Evolutionary conservation across 208 protist species (phyloP).

Genomic region (Angomonas deanei): DNA sequence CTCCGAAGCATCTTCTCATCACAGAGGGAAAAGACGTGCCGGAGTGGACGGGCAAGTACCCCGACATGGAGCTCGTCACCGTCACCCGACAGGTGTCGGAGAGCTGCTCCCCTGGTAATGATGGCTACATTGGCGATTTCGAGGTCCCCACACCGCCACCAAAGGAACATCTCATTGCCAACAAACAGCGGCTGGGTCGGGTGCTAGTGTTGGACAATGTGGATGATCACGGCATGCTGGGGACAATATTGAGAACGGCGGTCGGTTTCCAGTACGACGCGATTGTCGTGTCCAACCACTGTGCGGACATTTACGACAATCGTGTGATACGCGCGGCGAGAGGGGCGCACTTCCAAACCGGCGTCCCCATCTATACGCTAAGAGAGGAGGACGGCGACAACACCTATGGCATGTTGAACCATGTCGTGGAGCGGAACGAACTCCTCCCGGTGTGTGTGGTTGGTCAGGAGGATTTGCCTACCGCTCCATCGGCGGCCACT

Average conservation of each 20-base stretch:
- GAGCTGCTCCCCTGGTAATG: conserved; percentile 59
- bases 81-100: conserved; percentile 46
- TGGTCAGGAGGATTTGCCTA: conserved; percentile 43
- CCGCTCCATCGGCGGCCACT: conserved; percentile 1
- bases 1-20: conserved; percentile 67
- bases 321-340: conserved; percentile 79
- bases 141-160: conserved; percentile 66
- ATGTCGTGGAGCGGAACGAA: conserved; percentile 72
- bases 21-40: conserved; percentile 51
- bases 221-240: conserved; percentile 71
- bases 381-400: conserved; percentile 85
- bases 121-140: conserved; percentile 88
- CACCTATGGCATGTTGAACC: conserved; percentile 84
- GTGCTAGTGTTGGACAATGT: conserved; percentile 90
- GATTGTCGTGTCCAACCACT: conserved; percentile 84
- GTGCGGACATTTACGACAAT: conserved; percentile 86
- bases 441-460: conserved; percentile 68
- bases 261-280: conserved; percentile 84
- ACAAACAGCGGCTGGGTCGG: conserved; percentile 74
- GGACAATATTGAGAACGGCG: conserved; percentile 77
- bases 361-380: conserved; percentile 78
- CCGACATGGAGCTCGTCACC: conserved; percentile 45
- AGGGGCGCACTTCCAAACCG: conserved; percentile 80
- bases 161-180: conserved; percentile 84
- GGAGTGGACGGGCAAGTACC: conserved; percentile 33